These are phyloP conservation scores for Carpinus viminea DNA, from an alignment of 306 rosid species.

Conservation along the genomic window DNA sequence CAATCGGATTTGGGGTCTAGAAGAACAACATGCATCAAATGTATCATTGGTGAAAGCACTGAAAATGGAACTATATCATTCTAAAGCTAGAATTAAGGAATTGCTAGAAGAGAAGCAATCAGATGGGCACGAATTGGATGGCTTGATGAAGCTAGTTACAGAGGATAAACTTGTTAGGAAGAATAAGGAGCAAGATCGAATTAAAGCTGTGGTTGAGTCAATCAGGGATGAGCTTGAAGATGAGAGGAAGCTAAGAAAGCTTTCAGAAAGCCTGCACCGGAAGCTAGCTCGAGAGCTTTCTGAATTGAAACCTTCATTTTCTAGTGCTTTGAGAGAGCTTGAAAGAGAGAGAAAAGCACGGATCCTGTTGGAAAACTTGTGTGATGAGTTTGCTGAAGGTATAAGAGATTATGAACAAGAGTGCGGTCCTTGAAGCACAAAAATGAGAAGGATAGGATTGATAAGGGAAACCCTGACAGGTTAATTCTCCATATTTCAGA, in stretches of 20 bases:
- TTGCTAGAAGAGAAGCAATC: constrained; percentile 49
- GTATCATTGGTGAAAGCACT: constrained; percentile 47
- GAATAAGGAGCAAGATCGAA: constrained; percentile 39
- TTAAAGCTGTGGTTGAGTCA: constrained; percentile 44
- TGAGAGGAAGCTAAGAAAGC: constrained; percentile 66
- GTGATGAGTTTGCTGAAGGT: constrained; percentile 84
- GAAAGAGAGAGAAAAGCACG: constrained; percentile 75
- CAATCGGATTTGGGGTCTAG: constrained; percentile 68
- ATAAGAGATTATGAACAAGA: constrained; percentile 64
- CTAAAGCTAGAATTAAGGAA: constrained; percentile 46
- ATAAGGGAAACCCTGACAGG: constrained; percentile 40
- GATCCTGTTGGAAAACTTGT: constrained; percentile 67
- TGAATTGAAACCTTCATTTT: constrained; percentile 56
- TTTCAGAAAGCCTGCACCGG: constrained; percentile 59
- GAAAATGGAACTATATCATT: constrained; percentile 52
- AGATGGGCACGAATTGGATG: constrained; percentile 48
- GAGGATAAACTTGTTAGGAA: constrained; percentile 43
- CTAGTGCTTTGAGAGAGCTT: constrained; percentile 57
- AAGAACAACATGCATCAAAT: constrained; percentile 65
- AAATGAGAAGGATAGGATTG: constrained; percentile 41
- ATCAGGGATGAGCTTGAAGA: constrained; percentile 57
- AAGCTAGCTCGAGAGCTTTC: constrained; percentile 64
- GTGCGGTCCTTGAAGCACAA: constrained; percentile 47
- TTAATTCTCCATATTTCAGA: constrained; percentile 74
- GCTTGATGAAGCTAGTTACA: constrained; percentile 40